A percentile compares a stretch with the other conserved stretches of the same genome.
Evolutionary conservation across 306 rosid species (phyloP).

Genomic region (Medicago ruthenica): DNA sequence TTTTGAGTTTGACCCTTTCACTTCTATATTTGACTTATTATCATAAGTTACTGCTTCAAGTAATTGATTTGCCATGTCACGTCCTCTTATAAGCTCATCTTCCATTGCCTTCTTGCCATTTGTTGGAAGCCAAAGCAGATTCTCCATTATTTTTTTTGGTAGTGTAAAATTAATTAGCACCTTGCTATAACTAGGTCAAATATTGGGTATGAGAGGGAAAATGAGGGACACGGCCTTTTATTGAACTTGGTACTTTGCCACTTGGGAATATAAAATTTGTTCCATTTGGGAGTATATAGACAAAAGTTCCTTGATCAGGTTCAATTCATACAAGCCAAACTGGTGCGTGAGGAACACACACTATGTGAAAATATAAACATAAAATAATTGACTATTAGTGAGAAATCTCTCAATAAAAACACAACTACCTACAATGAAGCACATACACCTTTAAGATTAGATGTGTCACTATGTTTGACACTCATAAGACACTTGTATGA

Average conservation of each 20-base stretch:
- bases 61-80: slow-evolving; percentile 38
- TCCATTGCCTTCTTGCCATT: slow-evolving; percentile 28
- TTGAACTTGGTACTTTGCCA: background rate
- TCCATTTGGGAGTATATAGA: background rate
- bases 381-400: background rate
- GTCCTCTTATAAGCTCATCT: slow-evolving; percentile 39
- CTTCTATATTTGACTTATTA: background rate
- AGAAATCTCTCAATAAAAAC: no score
- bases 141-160: slow-evolving; percentile 25
- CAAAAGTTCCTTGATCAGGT: background rate
- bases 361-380: background rate
- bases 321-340: background rate
- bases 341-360: background rate
- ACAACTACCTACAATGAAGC: no score
- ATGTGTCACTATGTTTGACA: no score
- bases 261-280: background rate
- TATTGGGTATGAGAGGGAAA: background rate
- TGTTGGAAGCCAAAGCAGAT: background rate
- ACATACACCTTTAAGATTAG: no score
- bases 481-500: no score
- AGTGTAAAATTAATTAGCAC: background rate
- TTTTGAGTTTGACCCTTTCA: background rate
- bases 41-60: slow-evolving; percentile 27
- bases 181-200: background rate
- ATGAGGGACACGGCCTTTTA: background rate